Evolutionary conservation across 768 basidiomycete species (phyloP).

Genomic region (Leccinum subgranulosum): DNA sequence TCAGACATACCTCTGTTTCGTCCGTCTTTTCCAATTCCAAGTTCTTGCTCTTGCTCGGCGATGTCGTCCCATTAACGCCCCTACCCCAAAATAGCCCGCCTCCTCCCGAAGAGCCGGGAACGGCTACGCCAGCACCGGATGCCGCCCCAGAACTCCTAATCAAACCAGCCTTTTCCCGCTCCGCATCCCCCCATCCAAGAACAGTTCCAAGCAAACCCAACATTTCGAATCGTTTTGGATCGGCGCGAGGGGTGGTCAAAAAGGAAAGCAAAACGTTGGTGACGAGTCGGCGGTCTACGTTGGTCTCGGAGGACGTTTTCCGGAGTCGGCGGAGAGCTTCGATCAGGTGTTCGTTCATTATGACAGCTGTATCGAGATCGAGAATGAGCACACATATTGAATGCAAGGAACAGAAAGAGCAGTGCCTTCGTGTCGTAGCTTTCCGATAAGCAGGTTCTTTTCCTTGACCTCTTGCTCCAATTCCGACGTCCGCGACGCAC

Average conservation of each 20-base stretch:
- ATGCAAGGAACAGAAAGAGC: slow-evolving; percentile 12
- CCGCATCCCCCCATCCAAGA: slow-evolving; percentile 88
- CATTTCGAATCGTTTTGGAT: slow-evolving; percentile 97
- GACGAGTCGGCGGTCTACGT: slow-evolving; percentile 90
- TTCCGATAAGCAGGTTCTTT: slow-evolving; percentile 92
- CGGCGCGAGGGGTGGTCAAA: slow-evolving; percentile 84
- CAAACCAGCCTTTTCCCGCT: slow-evolving; percentile 84
- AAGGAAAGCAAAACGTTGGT: slow-evolving; percentile 93
- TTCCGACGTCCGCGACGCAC: slow-evolving; percentile 61
- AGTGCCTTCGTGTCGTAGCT: slow-evolving; percentile 89
- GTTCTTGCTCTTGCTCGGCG: slow-evolving; percentile 35
- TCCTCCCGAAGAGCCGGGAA: slow-evolving; percentile 16
- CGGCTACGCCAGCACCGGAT: slow-evolving; percentile 36
- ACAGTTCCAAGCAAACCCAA: slow-evolving; percentile 83
- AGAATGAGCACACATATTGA: slow-evolving; percentile 1
- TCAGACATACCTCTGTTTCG: slow-evolving; percentile 66
- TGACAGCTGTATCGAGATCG: slow-evolving; percentile 60
- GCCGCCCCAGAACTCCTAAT: slow-evolving; percentile 32
- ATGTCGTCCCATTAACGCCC: slow-evolving; percentile 20
- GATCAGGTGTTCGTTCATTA: slow-evolving; percentile 95
- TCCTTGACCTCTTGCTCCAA: slow-evolving; percentile 93
- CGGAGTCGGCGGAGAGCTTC: slow-evolving; percentile 95
- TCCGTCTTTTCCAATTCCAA: slow-evolving; percentile 74
- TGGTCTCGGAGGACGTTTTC: slow-evolving; percentile 76
- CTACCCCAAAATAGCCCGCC: slow-evolving; percentile 23